Base-by-base conservation (phyloP, 106 monocot species). In the Dendrobium chrysotoxum region DNA sequence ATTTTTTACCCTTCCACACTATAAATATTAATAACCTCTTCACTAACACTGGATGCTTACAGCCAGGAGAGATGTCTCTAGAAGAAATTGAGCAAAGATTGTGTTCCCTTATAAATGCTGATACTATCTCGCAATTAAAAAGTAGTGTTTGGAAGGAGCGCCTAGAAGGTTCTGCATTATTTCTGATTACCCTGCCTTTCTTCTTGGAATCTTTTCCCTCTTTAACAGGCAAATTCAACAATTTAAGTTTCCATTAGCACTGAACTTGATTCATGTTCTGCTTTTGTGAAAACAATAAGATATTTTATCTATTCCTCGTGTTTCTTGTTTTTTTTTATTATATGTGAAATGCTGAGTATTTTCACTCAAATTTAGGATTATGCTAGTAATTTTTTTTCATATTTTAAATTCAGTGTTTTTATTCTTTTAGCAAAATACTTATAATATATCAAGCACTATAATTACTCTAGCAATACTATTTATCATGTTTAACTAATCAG, bases 131-230 rank as follows among this genome's bases (percentile, higher is more conserved):
- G 50, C 94, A 93, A 45, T 67, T 99, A 44, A 99, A 99, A 83
- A 99, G 99, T 80, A 82, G 87, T 79, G 88, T 99, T 83, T 99
- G 99, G 99, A 99, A 95, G 84, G 99, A 99, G 77, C 91, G 99
- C 21, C 88, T 99, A 72, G 99, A 99, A 99, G 99, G 99, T 99
- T 81, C 53, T 28, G 44, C 42, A 13, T 39, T 81, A 17, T 72
- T 21, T 58, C 18, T 77, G 1, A 76, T 0, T 40, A 12, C 38
- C 15, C 57, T 77, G 17, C 40, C 80, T 28, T 77, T 54, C 13
- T 72, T 75, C 80, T 39, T 26, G 66, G 50, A 38, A 53, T 77
- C 12, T 53, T 80, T 40, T 76, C 16, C 5, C 55, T 26, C 8
- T 54, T 40, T 42, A 18, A 55, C 61, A 20, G 5, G 25, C 7